These are phyloP conservation scores for Eurotiales sp. DNA, from an alignment of 2,329 filamentous ascomycete genomes.

Conservation along the genomic window DNA sequence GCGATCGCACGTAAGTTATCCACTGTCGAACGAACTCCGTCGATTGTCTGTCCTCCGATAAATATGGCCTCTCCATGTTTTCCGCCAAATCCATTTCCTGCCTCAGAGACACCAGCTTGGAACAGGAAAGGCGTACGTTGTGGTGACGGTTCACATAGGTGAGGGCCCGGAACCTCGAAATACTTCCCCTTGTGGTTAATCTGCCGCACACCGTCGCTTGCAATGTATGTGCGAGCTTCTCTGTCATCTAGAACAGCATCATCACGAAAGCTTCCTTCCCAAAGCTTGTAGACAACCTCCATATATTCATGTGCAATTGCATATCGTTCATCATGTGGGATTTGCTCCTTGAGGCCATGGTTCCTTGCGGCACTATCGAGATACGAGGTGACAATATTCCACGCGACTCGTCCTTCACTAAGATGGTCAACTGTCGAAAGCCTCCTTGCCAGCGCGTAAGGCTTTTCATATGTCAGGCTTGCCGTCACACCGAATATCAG, in stretches of 20 bases:
- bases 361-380: slow-evolving; percentile 48
- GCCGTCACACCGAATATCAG: slow-evolving; percentile 53
- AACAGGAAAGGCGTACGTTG: slow-evolving; percentile 49
- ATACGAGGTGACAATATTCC: slow-evolving; percentile 53
- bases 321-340: slow-evolving; percentile 50
- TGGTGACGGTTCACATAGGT: slow-evolving; percentile 44
- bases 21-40: slow-evolving; percentile 40
- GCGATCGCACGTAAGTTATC: slow-evolving; percentile 41
- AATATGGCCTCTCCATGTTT: slow-evolving; percentile 47
- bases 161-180: slow-evolving; percentile 18
- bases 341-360: slow-evolving; percentile 42
- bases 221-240: slow-evolving; percentile 27
- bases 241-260: slow-evolving; percentile 30
- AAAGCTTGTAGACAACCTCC: slow-evolving; percentile 46
- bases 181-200: slow-evolving; percentile 33
- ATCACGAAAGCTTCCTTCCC: slow-evolving; percentile 52
- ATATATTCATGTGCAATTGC: slow-evolving; percentile 48
- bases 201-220: slow-evolving; percentile 31
- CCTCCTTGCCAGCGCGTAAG: slow-evolving; percentile 52
- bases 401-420: slow-evolving; percentile 49
- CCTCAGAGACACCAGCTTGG: slow-evolving; percentile 46
- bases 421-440: slow-evolving; percentile 55
- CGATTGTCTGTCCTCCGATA: slow-evolving; percentile 42
- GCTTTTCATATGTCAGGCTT: slow-evolving; percentile 53
- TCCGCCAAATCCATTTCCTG: slow-evolving; percentile 45